Evolutionary conservation across 345 rosid species (phyloP).

Genomic region (Raphanus sativus): DNA sequence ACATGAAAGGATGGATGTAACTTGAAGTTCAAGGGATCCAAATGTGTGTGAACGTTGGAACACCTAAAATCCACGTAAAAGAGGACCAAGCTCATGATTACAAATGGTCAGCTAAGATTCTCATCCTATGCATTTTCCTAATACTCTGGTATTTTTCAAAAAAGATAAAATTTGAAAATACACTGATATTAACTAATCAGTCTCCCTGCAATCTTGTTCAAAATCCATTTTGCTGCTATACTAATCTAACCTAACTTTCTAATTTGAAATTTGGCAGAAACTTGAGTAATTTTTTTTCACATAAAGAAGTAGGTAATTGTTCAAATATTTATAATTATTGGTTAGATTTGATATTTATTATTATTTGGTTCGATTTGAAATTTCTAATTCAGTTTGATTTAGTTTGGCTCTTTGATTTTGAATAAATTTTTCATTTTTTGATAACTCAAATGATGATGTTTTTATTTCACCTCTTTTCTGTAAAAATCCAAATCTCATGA

Average conservation of each 20-base stretch:
- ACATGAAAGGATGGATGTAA: neutral
- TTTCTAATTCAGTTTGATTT: too few relatives aligned
- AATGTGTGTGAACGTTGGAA: slow-evolving; percentile 27
- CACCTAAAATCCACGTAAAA: slow-evolving; percentile 28
- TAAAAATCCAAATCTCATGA: neutral
- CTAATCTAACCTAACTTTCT: neutral
- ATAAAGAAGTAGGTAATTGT: neutral
- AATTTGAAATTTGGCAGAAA: neutral
- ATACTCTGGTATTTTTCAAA: neutral
- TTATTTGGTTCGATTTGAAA: too few relatives aligned
- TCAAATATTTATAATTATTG: too few relatives aligned
- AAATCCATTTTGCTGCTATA: neutral
- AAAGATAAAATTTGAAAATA: too few relatives aligned
- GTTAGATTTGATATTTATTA: too few relatives aligned
- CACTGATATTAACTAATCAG: too few relatives aligned
- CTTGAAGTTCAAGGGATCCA: slow-evolving; percentile 36
- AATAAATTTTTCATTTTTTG: too few relatives aligned
- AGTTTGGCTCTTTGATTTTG: too few relatives aligned
- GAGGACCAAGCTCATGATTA: slow-evolving; percentile 21
- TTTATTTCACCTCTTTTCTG: neutral
- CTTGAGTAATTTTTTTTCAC: neutral
- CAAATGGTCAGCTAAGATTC: slow-evolving; percentile 7
- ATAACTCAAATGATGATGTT: neutral
- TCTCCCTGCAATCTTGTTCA: slow-evolving; percentile 26
- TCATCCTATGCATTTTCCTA: neutral